Percentiles rank a stretch among this genome's conserved stretches.
phyloP scores from a whole-genome alignment of 2,329 filamentous ascomycete genomes.

The Calonectria naviculata region DNA sequence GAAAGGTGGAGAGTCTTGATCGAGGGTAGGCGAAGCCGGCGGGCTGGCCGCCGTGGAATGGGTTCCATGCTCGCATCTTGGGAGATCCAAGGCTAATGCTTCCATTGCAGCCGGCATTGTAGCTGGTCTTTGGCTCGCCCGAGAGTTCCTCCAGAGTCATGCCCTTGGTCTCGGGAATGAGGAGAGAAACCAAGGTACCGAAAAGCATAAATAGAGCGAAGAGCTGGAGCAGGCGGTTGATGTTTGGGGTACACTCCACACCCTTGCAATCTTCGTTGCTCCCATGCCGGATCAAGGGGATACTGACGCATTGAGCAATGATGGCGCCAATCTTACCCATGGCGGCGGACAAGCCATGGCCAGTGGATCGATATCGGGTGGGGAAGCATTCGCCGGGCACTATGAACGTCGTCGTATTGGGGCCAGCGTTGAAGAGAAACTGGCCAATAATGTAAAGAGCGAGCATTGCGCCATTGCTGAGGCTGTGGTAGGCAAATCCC shows the following conservation, averaged over 20 bases:
- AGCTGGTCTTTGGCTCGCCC: constrained; percentile 72
- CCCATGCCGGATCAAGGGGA: constrained; percentile 70
- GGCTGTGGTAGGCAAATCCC: constrained; percentile 67
- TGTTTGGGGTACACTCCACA: constrained; percentile 65
- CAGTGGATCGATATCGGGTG: constrained; percentile 70
- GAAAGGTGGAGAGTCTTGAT: constrained; percentile 38
- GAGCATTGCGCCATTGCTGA: constrained; percentile 62
- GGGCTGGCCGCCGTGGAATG: constrained; percentile 61
- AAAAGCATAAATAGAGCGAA: constrained; percentile 85
- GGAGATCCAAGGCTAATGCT: constrained; percentile 53
- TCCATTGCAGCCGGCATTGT: constrained; percentile 63
- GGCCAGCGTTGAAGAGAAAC: constrained; percentile 75
- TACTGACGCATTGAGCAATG: constrained; percentile 73
- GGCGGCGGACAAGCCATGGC: constrained; percentile 74
- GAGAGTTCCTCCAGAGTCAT: constrained; percentile 78
- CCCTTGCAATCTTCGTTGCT: constrained; percentile 60
- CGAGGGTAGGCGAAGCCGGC: constrained; percentile 63
- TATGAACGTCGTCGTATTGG: constrained; percentile 75
- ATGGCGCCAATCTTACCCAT: constrained; percentile 77
- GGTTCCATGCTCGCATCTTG: constrained; percentile 53
- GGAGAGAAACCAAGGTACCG: constrained; percentile 73
- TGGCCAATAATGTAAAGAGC: constrained; percentile 73
- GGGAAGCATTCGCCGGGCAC: constrained; percentile 74
- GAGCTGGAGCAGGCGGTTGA: constrained; percentile 80
- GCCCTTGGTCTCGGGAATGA: constrained; percentile 84